These are phyloP conservation scores for Chaetothyriales sp. DNA, from an alignment of 2,329 filamentous ascomycete species.

Conservation along the genomic window DNA sequence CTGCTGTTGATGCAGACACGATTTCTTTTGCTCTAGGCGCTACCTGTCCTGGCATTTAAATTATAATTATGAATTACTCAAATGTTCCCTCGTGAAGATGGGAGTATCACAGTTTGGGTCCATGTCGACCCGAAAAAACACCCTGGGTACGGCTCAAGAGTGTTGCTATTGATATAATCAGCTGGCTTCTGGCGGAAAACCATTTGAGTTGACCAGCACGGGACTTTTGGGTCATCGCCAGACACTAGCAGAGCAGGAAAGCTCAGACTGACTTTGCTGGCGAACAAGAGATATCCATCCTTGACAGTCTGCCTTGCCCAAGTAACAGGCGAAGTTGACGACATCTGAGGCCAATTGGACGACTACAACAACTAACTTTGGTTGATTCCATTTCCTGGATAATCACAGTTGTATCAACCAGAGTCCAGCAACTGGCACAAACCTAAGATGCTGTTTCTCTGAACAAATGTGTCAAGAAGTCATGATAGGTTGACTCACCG, in stretches of 20 bases:
- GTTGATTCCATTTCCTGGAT: no score
- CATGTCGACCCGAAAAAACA: constrained; percentile 8
- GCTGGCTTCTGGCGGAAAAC: not conserved
- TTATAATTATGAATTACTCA: not conserved
- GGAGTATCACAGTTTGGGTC: not conserved
- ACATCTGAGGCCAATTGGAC: constrained; percentile 8
- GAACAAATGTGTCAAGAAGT: no score
- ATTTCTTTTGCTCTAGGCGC: not conserved
- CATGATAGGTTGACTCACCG: no score
- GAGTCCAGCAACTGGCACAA: no score
- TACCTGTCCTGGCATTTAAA: not conserved
- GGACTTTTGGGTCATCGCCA: not conserved
- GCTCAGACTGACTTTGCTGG: constrained; percentile 4
- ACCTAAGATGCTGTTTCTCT: no score
- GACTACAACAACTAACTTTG: constrained; percentile 10
- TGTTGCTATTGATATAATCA: not conserved
- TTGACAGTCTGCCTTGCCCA: constrained; percentile 6
- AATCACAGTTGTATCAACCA: no score
- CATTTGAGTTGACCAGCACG: constrained; percentile 2
- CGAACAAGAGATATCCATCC: constrained; percentile 8
- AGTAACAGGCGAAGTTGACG: constrained; percentile 5
- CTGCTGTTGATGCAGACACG: not conserved
- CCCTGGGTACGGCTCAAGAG: constrained; percentile 5
- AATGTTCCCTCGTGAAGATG: not conserved
- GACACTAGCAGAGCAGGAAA: constrained; percentile 6